These are phyloP conservation scores for Paecilomyces sp. DNA, from an alignment of 2,329 filamentous ascomycete species.

Conservation along the genomic window DNA sequence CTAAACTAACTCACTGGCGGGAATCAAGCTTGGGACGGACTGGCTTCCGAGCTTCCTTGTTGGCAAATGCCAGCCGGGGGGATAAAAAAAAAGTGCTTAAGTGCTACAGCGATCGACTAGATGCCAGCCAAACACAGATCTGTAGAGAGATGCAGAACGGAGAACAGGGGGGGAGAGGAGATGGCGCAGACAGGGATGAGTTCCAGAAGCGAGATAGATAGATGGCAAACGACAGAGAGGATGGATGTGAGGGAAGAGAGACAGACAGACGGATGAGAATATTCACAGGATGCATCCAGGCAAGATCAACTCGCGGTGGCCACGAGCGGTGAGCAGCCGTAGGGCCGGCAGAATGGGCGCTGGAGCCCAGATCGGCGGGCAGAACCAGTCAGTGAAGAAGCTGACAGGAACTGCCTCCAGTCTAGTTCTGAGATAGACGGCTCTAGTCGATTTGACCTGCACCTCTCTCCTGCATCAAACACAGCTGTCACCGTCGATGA, in stretches of 20 bases:
- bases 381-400: background rate
- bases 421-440: too few relatives aligned
- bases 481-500: too few relatives aligned
- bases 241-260: background rate
- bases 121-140: background rate
- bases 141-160: background rate
- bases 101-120: background rate
- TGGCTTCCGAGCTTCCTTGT: background rate
- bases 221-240: background rate
- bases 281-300: background rate
- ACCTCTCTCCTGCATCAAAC: background rate
- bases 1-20: background rate
- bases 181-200: slow-evolving; percentile 1
- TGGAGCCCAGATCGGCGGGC: background rate
- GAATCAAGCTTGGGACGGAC: background rate
- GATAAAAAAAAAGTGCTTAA: background rate
- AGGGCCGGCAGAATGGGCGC: background rate
- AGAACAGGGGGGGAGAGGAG: slow-evolving; percentile 3
- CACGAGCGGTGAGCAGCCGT: background rate
- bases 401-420: background rate
- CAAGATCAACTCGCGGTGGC: background rate
- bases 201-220: background rate
- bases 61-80: slow-evolving; percentile 2
- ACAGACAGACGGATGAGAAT: too few relatives aligned
- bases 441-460: background rate